Percentiles rank a stretch among this genome's conserved stretches.
These are phyloP conservation scores for Lepiota brunneoincarnata DNA, from an alignment of 768 basidiomycete species.

Conservation along the genomic window DNA sequence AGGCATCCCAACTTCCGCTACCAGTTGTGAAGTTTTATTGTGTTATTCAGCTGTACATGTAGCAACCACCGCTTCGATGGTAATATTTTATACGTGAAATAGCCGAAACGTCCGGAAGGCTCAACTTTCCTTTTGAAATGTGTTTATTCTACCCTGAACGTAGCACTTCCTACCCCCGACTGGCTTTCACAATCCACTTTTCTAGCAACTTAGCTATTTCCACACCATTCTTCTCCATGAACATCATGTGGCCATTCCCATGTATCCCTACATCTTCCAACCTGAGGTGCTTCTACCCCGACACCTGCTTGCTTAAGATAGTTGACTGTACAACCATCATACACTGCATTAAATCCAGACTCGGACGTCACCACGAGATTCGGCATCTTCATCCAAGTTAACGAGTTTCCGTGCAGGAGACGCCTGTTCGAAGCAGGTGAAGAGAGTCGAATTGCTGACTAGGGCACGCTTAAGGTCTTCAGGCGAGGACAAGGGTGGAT, in stretches of 20 bases:
- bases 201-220: constrained; percentile 39
- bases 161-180: too few relatives aligned
- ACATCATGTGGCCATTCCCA: constrained; percentile 57
- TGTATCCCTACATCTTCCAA: constrained; percentile 42
- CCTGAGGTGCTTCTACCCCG: constrained; percentile 35
- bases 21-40: constrained; percentile 26
- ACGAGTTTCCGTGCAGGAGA: constrained; percentile 38
- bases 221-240: constrained; percentile 49
- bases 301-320: constrained; percentile 46
- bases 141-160: too few relatives aligned
- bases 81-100: too few relatives aligned
- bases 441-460: constrained; percentile 26
- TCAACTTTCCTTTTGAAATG: too few relatives aligned
- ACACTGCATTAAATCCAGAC: constrained; percentile 47
- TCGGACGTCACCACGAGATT: constrained; percentile 49
- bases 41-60: constrained; percentile 5
- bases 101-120: too few relatives aligned
- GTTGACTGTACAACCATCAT: constrained; percentile 42
- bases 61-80: neutral
- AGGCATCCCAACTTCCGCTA: constrained; percentile 45
- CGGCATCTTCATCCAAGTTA: constrained; percentile 42
- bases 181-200: constrained; percentile 27
- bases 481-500: constrained; percentile 38
- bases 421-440: constrained; percentile 41
- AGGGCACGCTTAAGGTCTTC: constrained; percentile 30